phyloP scores from a whole-genome alignment of 257 asterid species.

The Pogostemon cablin region DNA sequence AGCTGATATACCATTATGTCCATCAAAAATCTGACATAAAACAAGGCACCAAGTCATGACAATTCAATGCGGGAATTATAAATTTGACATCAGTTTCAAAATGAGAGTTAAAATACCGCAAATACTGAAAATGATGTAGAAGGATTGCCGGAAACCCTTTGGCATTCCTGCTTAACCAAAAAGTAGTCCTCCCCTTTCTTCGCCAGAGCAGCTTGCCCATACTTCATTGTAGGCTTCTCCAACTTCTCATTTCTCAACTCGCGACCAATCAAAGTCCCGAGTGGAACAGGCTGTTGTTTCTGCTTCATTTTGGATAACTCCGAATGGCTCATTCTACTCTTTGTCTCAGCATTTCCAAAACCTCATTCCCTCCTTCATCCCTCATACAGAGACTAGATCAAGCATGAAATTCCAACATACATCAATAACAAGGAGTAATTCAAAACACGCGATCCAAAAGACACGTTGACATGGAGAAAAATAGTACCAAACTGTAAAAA shows the following conservation, averaged over 20 bases:
- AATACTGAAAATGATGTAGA: conserved; percentile 76
- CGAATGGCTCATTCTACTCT: conserved; percentile 54
- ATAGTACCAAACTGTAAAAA: background rate
- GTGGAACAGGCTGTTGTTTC: conserved; percentile 64
- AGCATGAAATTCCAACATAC: conserved; percentile 7
- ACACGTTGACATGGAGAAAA: background rate
- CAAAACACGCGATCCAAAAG: conserved; percentile 22
- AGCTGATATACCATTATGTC: conserved; percentile 98
- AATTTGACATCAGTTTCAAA: conserved; percentile 25
- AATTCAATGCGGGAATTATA: background rate
- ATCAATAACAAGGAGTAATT: conserved; percentile 8
- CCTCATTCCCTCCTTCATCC: conserved; percentile 45
- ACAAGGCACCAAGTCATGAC: conserved; percentile 12
- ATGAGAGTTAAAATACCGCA: conserved; percentile 53
- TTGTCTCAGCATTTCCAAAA: conserved; percentile 47
- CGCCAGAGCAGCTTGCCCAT: conserved; percentile 84
- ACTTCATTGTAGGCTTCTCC: conserved; percentile 73
- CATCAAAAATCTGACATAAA: conserved; percentile 77
- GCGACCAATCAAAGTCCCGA: conserved; percentile 82
- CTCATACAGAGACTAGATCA: conserved; percentile 26
- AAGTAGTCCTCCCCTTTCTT: conserved; percentile 94
- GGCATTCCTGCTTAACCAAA: conserved; percentile 66
- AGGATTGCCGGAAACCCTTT: conserved; percentile 65
- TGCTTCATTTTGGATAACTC: conserved; percentile 73
- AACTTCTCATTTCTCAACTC: conserved; percentile 74